Percentiles rank a stretch among this genome's conserved stretches.
Conservation (phyloP, 2,329 filamentous ascomycete species). For the Paraconiothyrium brasiliense region DNA sequence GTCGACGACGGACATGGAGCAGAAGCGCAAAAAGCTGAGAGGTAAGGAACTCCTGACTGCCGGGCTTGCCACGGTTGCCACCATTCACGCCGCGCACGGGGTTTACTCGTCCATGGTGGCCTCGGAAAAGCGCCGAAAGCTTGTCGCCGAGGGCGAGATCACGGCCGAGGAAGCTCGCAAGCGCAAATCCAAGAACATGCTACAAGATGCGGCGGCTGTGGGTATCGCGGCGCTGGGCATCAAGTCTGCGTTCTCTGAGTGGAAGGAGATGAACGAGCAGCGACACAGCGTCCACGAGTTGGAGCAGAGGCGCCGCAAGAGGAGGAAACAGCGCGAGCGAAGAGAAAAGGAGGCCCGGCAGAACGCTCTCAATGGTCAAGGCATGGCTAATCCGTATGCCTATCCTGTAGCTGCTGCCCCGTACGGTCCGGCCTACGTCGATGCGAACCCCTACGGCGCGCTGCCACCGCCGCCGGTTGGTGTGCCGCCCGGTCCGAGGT, state of each 20-base stretch:
- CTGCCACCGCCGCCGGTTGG: conserved; percentile 54
- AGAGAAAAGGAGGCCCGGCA: conserved; percentile 57
- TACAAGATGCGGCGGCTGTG: conserved; percentile 72
- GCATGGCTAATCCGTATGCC: conserved; percentile 48
- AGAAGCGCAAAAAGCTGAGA: conserved; percentile 69
- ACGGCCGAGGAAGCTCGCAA: conserved; percentile 69
- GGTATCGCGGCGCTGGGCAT: conserved; percentile 74
- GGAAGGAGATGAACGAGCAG: conserved; percentile 73
- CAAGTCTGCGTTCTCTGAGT: conserved; percentile 71
- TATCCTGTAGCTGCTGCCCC: conserved; percentile 50
- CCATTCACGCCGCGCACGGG: conserved; percentile 73
- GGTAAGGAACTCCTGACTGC: conserved; percentile 73
- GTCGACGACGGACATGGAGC: conserved; percentile 70
- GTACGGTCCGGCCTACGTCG: conserved; percentile 54
- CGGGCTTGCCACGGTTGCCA: conserved; percentile 73
- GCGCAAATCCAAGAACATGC: conserved; percentile 69
- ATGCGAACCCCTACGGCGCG: conserved; percentile 57
- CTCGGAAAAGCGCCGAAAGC: conserved; percentile 67
- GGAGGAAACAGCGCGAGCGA: conserved; percentile 54
- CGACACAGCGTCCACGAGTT: conserved; percentile 66
- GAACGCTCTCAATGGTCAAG: conserved; percentile 50
- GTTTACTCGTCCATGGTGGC: conserved; percentile 72
- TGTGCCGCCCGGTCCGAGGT: conserved; percentile 37
- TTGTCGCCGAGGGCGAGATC: conserved; percentile 71
- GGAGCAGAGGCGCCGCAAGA: conserved; percentile 58